A percentile compares a stretch with the other conserved stretches of the same genome.
phyloP scores from a whole-genome alignment of 495 filamentous ascomycete species.

The Halenospora varia region DNA sequence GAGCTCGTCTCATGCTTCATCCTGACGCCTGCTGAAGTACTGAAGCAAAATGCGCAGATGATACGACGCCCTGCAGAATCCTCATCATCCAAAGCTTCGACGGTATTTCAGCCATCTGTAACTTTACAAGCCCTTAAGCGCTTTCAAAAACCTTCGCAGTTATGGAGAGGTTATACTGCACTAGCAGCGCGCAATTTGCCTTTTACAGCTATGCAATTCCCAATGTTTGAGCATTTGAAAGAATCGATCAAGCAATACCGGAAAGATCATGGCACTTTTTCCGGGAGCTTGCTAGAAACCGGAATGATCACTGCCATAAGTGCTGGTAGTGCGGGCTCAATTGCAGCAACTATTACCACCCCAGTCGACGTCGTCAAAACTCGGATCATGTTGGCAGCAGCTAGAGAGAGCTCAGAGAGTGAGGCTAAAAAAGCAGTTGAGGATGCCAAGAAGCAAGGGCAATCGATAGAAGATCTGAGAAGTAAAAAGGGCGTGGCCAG shows the following conservation, averaged over 20 bases:
- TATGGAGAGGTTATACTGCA: conserved; percentile 79
- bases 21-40: conserved; percentile 82
- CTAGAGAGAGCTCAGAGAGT: conserved; percentile 21
- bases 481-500: conserved; percentile 26
- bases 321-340: conserved; percentile 63
- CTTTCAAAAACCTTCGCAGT: conserved; percentile 52
- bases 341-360: conserved; percentile 71
- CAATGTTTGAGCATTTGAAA: conserved; percentile 71
- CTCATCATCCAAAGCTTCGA: conserved; percentile 14
- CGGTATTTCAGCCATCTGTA: conserved; percentile 17
- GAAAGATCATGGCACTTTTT: conserved; percentile 10
- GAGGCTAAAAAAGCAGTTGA: conserved; percentile 22
- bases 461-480: conserved; percentile 24
- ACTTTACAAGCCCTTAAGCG: conserved; percentile 50
- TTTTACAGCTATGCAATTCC: conserved; percentile 85
- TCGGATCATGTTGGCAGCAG: conserved; percentile 62
- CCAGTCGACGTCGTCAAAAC: conserved; percentile 86
- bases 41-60: conserved; percentile 93
- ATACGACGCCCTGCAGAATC: conserved; percentile 24
- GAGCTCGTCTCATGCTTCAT: conserved; percentile 82
- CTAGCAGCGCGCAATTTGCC: conserved; percentile 78
- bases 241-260: conserved; percentile 31
- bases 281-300: conserved; percentile 48
- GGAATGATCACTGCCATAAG: conserved; percentile 64
- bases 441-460: conserved; percentile 14